Base-by-base conservation (phyloP, 768 basidiomycete genomes). In the Tulasnella calospora region DNA sequence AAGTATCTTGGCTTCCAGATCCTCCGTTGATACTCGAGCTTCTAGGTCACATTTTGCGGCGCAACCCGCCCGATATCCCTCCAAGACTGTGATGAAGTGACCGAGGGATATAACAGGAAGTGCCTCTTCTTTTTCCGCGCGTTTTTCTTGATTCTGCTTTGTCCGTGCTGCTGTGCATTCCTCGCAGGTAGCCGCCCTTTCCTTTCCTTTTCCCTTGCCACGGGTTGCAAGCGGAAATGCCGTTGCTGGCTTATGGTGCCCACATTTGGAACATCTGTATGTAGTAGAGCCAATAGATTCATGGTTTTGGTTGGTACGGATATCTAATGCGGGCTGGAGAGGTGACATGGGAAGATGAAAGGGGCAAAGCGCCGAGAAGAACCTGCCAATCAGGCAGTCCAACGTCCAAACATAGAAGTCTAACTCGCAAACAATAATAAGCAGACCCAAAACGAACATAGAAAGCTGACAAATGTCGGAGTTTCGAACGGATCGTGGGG, bases 161-260 rank as follows among this genome's bases (percentile, higher is more conserved):
- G 12, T 15, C 27, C 27, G 21, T 27, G 21, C 36, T 27, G 70
- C 80, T 21, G 74, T 74, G 73, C 79, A 71, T 36, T 73, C 36
- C 13, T 75, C 69, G 46, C 80, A 71, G 13, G 19, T 76, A n/a
- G 30, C 51, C 9, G 75, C 57, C n/a, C 36, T 44, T 36, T 57
- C 55, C 35, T 35, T 38, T 21, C 51, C 51, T 35, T 67, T 23
- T 72, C 57, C 75, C 61, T 4, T 69, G 6, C 51, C 75, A 19
- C 75, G 75, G 19, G 23, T 57, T 40, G 30, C 19, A 30, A 76
- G 21, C 5, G 30, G 35, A 40, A 76, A 76, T 71, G 30, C 23
- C 23, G 61, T 67, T 23, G 15, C 7, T 21, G 51, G 75, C 27
- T 7, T 72, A 21, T 40, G 7, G 19, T 70, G 19, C 27, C n/a